Evolutionary conservation across 768 basidiomycete species (phyloP).

Genomic region (Kwoniella europaea): DNA sequence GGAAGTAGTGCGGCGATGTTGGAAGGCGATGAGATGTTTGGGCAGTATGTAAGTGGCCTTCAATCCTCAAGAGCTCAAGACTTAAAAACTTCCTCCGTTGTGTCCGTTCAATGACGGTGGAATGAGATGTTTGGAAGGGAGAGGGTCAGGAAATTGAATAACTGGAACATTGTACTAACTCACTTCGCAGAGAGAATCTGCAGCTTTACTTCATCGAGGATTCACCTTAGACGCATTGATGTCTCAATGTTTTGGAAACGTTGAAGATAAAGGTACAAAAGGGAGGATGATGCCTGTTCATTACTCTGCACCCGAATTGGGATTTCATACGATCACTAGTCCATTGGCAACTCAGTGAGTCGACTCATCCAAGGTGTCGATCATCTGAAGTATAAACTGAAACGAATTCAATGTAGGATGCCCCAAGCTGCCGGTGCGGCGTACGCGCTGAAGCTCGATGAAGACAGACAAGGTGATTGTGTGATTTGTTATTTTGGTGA

Average conservation of each 20-base stretch:
- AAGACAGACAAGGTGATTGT: slow-evolving; percentile 70
- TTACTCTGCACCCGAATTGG: slow-evolving; percentile 79
- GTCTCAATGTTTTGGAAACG: slow-evolving; percentile 89
- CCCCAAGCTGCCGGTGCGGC: slow-evolving; percentile 87
- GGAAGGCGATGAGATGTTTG: slow-evolving; percentile 85
- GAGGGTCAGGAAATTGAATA: too few relatives aligned
- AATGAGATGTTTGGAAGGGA: too few relatives aligned
- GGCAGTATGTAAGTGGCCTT: slow-evolving; percentile 74
- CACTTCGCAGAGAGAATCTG: slow-evolving; percentile 56
- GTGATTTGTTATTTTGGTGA: slow-evolving; percentile 92
- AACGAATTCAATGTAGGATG: slow-evolving; percentile 31
- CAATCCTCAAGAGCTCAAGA: too few relatives aligned
- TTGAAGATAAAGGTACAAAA: slow-evolving; percentile 77
- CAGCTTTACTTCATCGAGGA: slow-evolving; percentile 85
- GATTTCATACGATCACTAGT: slow-evolving; percentile 93
- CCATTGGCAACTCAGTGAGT: slow-evolving; percentile 87
- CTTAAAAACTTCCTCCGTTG: too few relatives aligned
- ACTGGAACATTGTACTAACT: too few relatives aligned
- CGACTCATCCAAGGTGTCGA: not conserved
- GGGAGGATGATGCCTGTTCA: slow-evolving; percentile 97
- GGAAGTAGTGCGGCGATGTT: slow-evolving; percentile 87
- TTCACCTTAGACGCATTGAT: slow-evolving; percentile 79
- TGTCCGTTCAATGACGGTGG: too few relatives aligned
- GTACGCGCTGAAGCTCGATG: slow-evolving; percentile 80
- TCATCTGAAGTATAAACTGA: slow-evolving; percentile 17